Evolutionary conservation across 2,329 filamentous ascomycete genomes (phyloP), one percentile per base, ranked within the genome.

Genomic region (Colletotrichum somersetense): DNA sequence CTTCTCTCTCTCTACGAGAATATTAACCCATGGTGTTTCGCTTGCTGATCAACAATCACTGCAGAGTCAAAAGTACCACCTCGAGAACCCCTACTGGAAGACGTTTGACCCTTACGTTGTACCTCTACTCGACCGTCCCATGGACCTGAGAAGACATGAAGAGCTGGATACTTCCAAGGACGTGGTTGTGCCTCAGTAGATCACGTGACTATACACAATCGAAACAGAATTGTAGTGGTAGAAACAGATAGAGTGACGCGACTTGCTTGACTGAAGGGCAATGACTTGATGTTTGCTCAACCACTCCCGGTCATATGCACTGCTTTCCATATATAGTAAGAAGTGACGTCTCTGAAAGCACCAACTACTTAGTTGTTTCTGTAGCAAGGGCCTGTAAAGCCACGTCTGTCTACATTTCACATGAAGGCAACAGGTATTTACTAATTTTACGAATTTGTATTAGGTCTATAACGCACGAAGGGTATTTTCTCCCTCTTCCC

Each of bases 31-130:
- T 23, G 4, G 48, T 23, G 5, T 30, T 40, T 38, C 8, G 10
- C 23, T 23, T 18, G 50, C 62, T 64, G 30, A 64, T 7, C 40
- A 10, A 14, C 16, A 35, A 2, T 44, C 44, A 16, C 4, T 65
- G 65, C 75, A 87, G 82, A 86, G 84, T 77, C 89, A 91, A 79
- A 87, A 89, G 75, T 91, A 91, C 77, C 89, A 91, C 78, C 84
- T 91, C 23, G 86, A 88, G 77, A 93, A 93, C 81, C 91, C 91
- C 0, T 93, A 93, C 85, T 93, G 91, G 91, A 88, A 92, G 84
- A 93, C 91, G 0, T 93, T 94, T 76, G 91, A 93, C 79, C 90
- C 91, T 7, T 93, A 93, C 76, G 91, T 94, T 40, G 84, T 89
- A 59, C 92, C 92, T 3, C 78, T 94, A 70, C 81, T 94, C 62